Evolutionary conservation across 257 asterid species (phyloP).

Genomic region (Orobanche coerulescens): DNA sequence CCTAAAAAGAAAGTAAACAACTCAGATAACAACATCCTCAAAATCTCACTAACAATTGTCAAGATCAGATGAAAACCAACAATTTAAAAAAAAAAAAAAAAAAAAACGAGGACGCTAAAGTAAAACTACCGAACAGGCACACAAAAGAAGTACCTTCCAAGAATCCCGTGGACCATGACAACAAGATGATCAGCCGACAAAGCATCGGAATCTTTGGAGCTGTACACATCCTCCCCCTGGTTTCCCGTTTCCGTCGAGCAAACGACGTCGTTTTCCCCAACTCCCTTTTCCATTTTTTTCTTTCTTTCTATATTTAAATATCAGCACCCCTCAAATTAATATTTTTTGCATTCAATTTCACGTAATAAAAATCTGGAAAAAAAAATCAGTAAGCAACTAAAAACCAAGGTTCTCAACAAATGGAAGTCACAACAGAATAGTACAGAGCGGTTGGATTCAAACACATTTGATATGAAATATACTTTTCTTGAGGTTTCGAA

Average conservation of each 20-base stretch:
- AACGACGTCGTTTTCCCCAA: constrained; percentile 30
- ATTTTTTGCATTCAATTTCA: constrained; percentile 14
- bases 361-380: not conserved
- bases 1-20: not conserved
- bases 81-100: not conserved
- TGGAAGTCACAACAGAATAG: not conserved
- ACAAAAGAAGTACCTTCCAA: constrained; percentile 61
- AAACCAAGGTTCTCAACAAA: not conserved
- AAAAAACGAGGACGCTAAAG: not conserved
- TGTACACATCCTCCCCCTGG: constrained; percentile 70
- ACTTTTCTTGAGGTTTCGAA: not conserved
- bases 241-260: constrained; percentile 48
- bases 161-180: constrained; percentile 93
- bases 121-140: not conserved
- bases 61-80: not conserved
- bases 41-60: not conserved
- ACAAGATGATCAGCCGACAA: constrained; percentile 88
- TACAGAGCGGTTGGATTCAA: not conserved
- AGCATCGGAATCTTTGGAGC: constrained; percentile 48
- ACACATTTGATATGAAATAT: not conserved
- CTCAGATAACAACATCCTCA: not conserved
- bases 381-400: not conserved
- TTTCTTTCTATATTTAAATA: not conserved
- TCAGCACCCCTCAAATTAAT: not conserved
- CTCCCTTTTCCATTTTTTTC: constrained; percentile 37